A percentile compares a stretch with the other conserved stretches of the same genome.
Conservation (phyloP, 176 grass and related monocot species). For the Melocanna baccifera region DNA sequence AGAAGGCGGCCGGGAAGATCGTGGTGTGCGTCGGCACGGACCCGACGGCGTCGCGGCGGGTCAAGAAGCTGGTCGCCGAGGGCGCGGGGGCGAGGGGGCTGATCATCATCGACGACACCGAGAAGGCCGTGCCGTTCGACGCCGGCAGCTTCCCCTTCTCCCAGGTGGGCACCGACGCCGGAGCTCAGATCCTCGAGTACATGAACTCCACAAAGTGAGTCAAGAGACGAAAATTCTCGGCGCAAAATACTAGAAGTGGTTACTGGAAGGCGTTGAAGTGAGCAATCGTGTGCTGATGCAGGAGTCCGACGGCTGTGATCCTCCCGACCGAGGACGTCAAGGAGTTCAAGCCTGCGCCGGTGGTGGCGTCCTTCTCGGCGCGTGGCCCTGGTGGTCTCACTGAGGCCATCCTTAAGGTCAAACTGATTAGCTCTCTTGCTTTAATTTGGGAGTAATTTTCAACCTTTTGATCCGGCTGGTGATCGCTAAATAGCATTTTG, state of each 20-base stretch:
- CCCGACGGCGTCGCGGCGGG: constrained; percentile 57
- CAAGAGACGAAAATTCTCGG: background rate
- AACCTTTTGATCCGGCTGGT: background rate
- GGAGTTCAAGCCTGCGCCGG: constrained; percentile 74
- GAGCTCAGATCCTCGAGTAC: constrained; percentile 79
- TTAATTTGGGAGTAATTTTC: background rate
- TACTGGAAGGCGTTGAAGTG: background rate
- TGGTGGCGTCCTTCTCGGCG: constrained; percentile 77
- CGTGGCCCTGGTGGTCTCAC: constrained; percentile 76
- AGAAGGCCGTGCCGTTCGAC: constrained; percentile 67
- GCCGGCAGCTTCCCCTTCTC: constrained; percentile 75
- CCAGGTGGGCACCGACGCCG: constrained; percentile 63
- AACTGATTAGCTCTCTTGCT: background rate
- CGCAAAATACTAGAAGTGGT: background rate
- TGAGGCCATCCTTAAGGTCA: constrained; percentile 83
- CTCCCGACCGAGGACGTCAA: constrained; percentile 56
- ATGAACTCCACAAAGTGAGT: constrained; percentile 82
- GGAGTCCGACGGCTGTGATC: constrained; percentile 74
- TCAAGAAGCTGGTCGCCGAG: constrained; percentile 80
- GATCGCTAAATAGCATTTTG: background rate
- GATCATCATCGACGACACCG: constrained; percentile 66
- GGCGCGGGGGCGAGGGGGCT: constrained; percentile 52
- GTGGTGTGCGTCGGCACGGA: constrained; percentile 71
- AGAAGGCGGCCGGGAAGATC: constrained; percentile 83
- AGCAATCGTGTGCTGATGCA: constrained; percentile 3